Base-by-base conservation (phyloP, 352 stramenopile species). In the Globisporangium nagaii region DNA sequence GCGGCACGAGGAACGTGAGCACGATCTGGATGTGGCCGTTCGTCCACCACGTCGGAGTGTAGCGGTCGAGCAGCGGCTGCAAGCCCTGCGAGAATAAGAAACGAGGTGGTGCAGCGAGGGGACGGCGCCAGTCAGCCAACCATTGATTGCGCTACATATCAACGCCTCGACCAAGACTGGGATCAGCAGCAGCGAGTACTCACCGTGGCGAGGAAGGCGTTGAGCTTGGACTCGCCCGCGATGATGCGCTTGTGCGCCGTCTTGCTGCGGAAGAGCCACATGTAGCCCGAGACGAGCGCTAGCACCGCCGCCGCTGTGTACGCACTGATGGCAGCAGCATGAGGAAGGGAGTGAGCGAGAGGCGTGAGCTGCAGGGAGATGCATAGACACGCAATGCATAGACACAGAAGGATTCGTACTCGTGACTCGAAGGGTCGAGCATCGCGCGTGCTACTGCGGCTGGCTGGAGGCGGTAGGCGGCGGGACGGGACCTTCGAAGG, bases 21-120 rank as follows among this genome's bases (percentile, higher is more conserved):
- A 87, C 51, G 42, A 82, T 74, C 58, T 93, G 82, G 31, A 89
- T 64, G 52, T 93, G 82, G 15, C 62, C 67, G 49, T 88, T 90
- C 47, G 81, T 82, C 73, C 77, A 88, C 82, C 82, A 93, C 15
- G 79, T 86, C 17, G 82, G 79, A 41, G 64, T 67, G 66, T 86
- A 90, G 4, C 57, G 51, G 37, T 79, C 79, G 44, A 90, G 48
- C 37, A 74, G 57, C 1, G 75, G 65, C 31, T 79, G 65, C 25
- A 89, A 39, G 4, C 66, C 54, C 75, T 84, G 41, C 11, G 45
- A 27, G 37, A 42, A 42, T 25, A 42, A 42, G 37, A 42, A n/a
- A n/a, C n/a, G n/a, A n/a, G n/a, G n/a, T n/a, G n/a, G n/a, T n/a
- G n/a, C n/a, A n/a, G n/a, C n/a, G n/a, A n/a, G n/a, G n/a, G n/a